These are phyloP conservation scores for Pilaira anomala DNA, from an alignment of 192 early-diverging fungal species.

Conservation along the genomic window DNA sequence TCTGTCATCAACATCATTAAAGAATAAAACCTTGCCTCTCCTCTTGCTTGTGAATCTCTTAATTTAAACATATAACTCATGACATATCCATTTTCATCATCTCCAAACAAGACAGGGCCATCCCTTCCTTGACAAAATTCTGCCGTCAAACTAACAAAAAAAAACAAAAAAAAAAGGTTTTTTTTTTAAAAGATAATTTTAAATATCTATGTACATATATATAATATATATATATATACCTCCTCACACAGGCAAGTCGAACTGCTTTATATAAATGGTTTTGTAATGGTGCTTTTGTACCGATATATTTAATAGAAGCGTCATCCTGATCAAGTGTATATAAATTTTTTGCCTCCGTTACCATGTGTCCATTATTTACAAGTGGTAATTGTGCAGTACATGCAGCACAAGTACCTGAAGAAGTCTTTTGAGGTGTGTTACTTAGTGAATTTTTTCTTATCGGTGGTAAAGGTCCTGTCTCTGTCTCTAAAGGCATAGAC, in stretches of 20 bases:
- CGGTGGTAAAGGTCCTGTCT: neutral
- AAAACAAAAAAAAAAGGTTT: conserved; percentile 1
- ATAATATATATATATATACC: conserved; percentile 22
- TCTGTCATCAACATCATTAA: conserved; percentile 65
- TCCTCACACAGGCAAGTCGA: conserved; percentile 42
- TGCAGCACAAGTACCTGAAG: conserved; percentile 22
- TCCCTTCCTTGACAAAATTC: conserved; percentile 64
- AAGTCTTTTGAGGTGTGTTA: neutral
- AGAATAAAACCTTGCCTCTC: conserved; percentile 56
- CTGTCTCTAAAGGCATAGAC: neutral
- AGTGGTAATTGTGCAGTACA: conserved; percentile 35
- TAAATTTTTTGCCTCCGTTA: conserved; percentile 30
- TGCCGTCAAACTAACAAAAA: conserved; percentile 49
- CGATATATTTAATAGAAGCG: conserved; percentile 33
- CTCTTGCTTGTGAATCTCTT: conserved; percentile 62
- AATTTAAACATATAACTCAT: conserved; percentile 71
- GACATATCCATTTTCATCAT: conserved; percentile 65
- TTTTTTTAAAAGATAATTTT: neutral
- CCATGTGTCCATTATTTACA: neutral
- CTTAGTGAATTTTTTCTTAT: neutral
- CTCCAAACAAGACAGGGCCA: conserved; percentile 67
- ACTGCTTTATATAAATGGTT: conserved; percentile 41
- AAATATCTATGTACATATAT: conserved; percentile 5
- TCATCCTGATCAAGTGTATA: conserved; percentile 41
- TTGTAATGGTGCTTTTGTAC: conserved; percentile 38